phyloP scores from a whole-genome alignment of 495 filamentous ascomycete species.

The Penicillium roqueforti region DNA sequence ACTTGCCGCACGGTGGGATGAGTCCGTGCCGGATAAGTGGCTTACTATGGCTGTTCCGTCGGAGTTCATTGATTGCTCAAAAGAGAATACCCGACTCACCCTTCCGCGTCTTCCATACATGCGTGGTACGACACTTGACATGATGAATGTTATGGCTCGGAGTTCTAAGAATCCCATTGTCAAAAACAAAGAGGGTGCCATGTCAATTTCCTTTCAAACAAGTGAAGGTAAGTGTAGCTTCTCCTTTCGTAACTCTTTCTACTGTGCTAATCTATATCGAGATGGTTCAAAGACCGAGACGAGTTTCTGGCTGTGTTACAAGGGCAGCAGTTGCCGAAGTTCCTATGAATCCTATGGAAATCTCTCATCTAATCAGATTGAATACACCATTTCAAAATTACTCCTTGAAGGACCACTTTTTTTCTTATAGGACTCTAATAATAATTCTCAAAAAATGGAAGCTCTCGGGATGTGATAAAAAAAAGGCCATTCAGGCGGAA shows the following conservation, averaged over 20 bases:
- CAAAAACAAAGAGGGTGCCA: constrained; percentile 22
- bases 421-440: neutral
- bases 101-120: constrained; percentile 22
- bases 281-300: constrained; percentile 48
- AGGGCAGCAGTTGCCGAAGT: constrained; percentile 6
- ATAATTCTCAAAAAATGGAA: neutral
- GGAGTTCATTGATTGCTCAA: constrained; percentile 10
- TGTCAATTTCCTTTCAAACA: constrained; percentile 31
- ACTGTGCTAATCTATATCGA: constrained; percentile 30
- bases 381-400: neutral
- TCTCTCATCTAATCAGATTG: neutral
- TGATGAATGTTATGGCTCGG: constrained; percentile 31
- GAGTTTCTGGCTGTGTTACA: constrained; percentile 24
- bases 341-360: neutral
- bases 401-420: too few relatives aligned
- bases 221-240: constrained; percentile 22
- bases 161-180: constrained; percentile 22
- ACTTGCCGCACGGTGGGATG: constrained; percentile 33
- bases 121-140: constrained; percentile 33
- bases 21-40: constrained; percentile 34
- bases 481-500: neutral
- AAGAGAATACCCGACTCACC: constrained; percentile 25
- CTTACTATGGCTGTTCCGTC: constrained; percentile 25
- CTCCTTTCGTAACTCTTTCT: neutral
- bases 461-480: too few relatives aligned